Evolutionary conservation across 306 rosid genomes (phyloP).

Genomic region (Casuarina equisetifolia): DNA sequence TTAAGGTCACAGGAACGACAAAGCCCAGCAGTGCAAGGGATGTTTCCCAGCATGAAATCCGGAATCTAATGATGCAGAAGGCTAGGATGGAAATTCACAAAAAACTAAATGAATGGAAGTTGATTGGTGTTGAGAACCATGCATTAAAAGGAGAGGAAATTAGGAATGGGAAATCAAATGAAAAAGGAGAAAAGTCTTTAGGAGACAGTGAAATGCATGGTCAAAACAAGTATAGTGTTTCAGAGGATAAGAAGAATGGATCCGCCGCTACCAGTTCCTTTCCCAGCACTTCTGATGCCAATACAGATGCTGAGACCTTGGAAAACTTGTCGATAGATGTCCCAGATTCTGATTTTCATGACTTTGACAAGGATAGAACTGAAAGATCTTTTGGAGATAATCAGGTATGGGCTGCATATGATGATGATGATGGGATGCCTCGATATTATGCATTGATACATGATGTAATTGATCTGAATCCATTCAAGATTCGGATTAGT

Average conservation of each 20-base stretch:
- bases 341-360: slow-evolving; percentile 86
- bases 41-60: slow-evolving; percentile 43
- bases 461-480: slow-evolving; percentile 52
- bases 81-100: slow-evolving; percentile 63
- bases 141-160: slow-evolving; percentile 17
- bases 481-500: slow-evolving; percentile 64
- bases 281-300: slow-evolving; percentile 21
- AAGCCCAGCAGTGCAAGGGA: slow-evolving; percentile 33
- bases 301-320: slow-evolving; percentile 16
- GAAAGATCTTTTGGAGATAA: slow-evolving; percentile 60
- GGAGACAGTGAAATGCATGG: slow-evolving; percentile 5
- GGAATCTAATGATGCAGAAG: slow-evolving; percentile 49
- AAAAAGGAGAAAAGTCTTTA: slow-evolving; percentile 26
- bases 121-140: slow-evolving; percentile 20
- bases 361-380: slow-evolving; percentile 71
- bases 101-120: slow-evolving; percentile 44
- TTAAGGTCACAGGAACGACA: slow-evolving; percentile 26
- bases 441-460: slow-evolving; percentile 76
- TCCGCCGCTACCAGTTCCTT: slow-evolving; percentile 17
- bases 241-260: slow-evolving; percentile 23
- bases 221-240: slow-evolving; percentile 5
- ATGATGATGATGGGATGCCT: slow-evolving; percentile 82
- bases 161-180: slow-evolving; percentile 21
- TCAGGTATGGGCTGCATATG: slow-evolving; percentile 90
- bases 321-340: slow-evolving; percentile 51